phyloP scores from a whole-genome alignment of 306 rosid species.

The peach (Prunus persica) region Prunus_persica_NCBIv2 NC_034011.1:5129501-5130000 shows the following conservation, averaged over 20 bases:
- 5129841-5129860: conserved; percentile 30
- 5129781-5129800: conserved; percentile 74
- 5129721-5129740: neutral
- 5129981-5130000: conserved; percentile 72
- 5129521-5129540: conserved; percentile 51
- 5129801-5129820: conserved; percentile 65
- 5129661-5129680: neutral
- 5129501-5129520: conserved; percentile 44
- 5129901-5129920: conserved; percentile 83
- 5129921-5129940: conserved; percentile 91
- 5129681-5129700: neutral
- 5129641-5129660: neutral
- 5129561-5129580: conserved; percentile 44
- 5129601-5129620: neutral
- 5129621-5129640: neutral
- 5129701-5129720: neutral
- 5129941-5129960: conserved; percentile 95
- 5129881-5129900: conserved; percentile 67
- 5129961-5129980: conserved; percentile 77
- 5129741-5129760: conserved; percentile 1
- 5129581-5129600: neutral
- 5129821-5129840: conserved; percentile 30
- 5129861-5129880: conserved; percentile 42
- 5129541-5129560: conserved; percentile 69
- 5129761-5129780: conserved; percentile 31